A percentile compares a stretch with the other conserved stretches of the same genome.
phyloP scores from a whole-genome alignment of 768 basidiomycete genomes.

The Trametes meyenii region DNA sequence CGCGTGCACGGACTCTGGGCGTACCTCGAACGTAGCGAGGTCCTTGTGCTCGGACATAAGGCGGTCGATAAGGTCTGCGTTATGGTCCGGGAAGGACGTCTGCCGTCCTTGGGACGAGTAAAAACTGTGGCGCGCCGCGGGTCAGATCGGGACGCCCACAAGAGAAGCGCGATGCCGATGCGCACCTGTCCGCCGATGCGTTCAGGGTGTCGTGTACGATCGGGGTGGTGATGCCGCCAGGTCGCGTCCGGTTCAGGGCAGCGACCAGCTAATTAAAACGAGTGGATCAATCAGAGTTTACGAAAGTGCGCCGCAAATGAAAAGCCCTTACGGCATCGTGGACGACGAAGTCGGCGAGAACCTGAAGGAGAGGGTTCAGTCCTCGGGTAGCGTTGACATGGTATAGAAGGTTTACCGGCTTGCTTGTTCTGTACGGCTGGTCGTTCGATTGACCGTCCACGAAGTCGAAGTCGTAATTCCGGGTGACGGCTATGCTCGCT shows the following conservation, averaged over 20 bases:
- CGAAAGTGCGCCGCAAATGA: slow-evolving; percentile 13
- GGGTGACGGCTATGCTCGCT: slow-evolving; percentile 64
- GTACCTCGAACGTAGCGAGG: slow-evolving; percentile 71
- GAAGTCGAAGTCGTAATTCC: slow-evolving; percentile 83
- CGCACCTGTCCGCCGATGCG: slow-evolving; percentile 81
- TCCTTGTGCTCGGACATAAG: slow-evolving; percentile 53
- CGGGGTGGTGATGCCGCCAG: slow-evolving; percentile 37
- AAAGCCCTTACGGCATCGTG: slow-evolving; percentile 47
- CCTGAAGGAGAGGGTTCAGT: slow-evolving; percentile 42
- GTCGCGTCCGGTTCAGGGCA: slow-evolving; percentile 49
- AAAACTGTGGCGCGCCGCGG: slow-evolving; percentile 50
- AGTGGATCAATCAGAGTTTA: slow-evolving; percentile 3
- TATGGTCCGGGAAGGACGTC: slow-evolving; percentile 79
- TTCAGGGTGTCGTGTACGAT: slow-evolving; percentile 56
- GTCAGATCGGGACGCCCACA: slow-evolving; percentile 12
- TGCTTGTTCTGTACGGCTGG: slow-evolving; percentile 66
- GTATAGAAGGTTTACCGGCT: slow-evolving; percentile 48
- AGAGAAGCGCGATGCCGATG: slow-evolving; percentile 15
- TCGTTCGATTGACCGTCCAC: slow-evolving; percentile 45
- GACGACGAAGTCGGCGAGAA: slow-evolving; percentile 58
- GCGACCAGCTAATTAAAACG: slow-evolving; percentile 45
- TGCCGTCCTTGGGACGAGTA: slow-evolving; percentile 86
- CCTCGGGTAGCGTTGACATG: slow-evolving; percentile 10
- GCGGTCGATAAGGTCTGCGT: slow-evolving; percentile 60
- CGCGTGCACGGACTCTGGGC: slow-evolving; percentile 7